Base-by-base conservation (phyloP, 768 basidiomycete genomes). In the Leccinum ochraceum region DNA sequence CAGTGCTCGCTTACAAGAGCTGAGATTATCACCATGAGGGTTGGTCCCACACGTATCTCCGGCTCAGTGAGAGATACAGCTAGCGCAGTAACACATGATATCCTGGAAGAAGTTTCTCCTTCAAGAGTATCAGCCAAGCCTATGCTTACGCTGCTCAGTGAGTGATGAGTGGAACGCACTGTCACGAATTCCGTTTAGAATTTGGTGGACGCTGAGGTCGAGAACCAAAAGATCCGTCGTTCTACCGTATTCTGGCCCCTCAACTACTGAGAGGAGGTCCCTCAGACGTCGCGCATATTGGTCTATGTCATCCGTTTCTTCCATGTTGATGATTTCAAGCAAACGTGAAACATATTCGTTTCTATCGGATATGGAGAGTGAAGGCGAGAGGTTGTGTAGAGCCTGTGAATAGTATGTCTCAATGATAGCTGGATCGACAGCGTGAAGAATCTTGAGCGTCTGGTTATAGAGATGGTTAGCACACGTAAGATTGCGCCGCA, bases 1-100 rank as follows among this genome's bases (percentile, higher is more conserved):
- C 81, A 80, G 63, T 85, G 83, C 70, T 91, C 89, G 60, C 80
- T 81, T n/a, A 84, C 78, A 44, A 90, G 71, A 3, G 92, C 92
- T 9, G 85, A 78, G n/a, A 81, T 67, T n/a, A 93, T 80, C 20
- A 90, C 82, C 69, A 88, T 80, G 37, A 84, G 67, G 1, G 89
- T 91, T 11, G 88, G 82, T 14, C 84, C 82, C n/a, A 76, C 64
- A 16, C 66, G 66, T 26, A 66, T 61, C 17, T 76, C 74, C 0
- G 67, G 62, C 39, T 86, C 81, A 3, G 74, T 71, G 9, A 86
- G 66, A 32, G 76, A 72, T 4, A 82, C 76, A 56, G 86, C 70
- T 28, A 83, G 69, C 4, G 77, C 76, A 14, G 82, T 79, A 44
- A 79, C 72, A 59, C 77, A 81, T 24, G 75, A 74, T 63, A 82